These are phyloP conservation scores for Hypoxylon crocopeplum DNA, from an alignment of 495 filamentous ascomycete genomes.

Conservation along the genomic window DNA sequence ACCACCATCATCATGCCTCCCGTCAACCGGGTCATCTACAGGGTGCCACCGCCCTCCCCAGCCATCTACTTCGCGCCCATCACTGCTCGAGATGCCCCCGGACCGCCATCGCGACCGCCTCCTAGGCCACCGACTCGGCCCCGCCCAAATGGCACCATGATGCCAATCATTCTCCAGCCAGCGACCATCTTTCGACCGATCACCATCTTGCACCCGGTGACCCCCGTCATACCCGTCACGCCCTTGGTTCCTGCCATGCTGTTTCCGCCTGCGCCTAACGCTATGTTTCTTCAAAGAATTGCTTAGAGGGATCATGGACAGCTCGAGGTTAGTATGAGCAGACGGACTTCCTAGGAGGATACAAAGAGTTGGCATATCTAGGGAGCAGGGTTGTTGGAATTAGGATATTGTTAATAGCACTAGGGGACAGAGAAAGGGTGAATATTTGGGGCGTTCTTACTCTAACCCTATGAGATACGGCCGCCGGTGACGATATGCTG, in stretches of 20 bases:
- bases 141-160: not conserved
- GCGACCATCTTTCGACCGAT: not conserved
- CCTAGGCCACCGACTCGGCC: constrained; percentile 6
- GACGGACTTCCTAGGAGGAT: no score
- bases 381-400: no score
- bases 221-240: not conserved
- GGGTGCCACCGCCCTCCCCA: constrained; percentile 3
- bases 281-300: not conserved
- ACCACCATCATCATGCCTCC: constrained; percentile 9
- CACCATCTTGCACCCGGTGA: not conserved
- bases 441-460: no score
- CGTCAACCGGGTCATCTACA: constrained; percentile 18
- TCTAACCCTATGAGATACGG: no score
- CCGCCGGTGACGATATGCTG: no score
- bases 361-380: no score
- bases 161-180: not conserved
- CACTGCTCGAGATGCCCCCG: constrained; percentile 8
- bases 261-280: not conserved
- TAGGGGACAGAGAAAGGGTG: no score
- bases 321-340: no score
- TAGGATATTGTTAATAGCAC: no score
- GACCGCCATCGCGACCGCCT: constrained; percentile 6
- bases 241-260: not conserved
- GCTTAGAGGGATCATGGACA: not conserved
- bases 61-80: not conserved